Base-by-base conservation (phyloP, 352 stramenopile species). In the Phytophthora sp. region DNA sequence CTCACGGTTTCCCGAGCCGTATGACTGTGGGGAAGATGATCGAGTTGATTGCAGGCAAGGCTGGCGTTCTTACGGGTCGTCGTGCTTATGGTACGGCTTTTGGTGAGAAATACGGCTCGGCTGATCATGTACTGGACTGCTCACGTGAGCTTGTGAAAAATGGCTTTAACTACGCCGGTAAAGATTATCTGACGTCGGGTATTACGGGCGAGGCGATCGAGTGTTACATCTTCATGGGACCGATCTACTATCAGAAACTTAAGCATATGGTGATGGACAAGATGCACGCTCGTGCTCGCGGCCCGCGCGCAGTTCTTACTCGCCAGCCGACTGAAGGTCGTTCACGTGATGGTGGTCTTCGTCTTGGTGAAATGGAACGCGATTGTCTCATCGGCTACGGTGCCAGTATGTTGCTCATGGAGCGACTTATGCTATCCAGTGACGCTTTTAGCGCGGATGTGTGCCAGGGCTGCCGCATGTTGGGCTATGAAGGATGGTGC, bases 241-340 rank as follows among this genome's bases (percentile, higher is more conserved):
- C 98, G 23, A 97, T 99, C 18, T 99, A 99, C 76, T 99, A 99
- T 76, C 98, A 99, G 78, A 99, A 99, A 77, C 86, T 99, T 16
- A 99, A 99, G 84, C 98, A 99, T 77, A 99, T 99, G 98, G 98
- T 99, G n/a, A 97, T 99, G 85, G 98, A 99, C 82, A 99, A 99
- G 84, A 99, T 99, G 89, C 98, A 99, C 76, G 97, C 98, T 18
- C 89, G 98, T 62, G 95, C 98, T 16, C 86, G 97, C 41, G 97
- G 97, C 15, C 97, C 97, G 30, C 89, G 97, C 23, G 97, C 96
- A 3, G 89, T 97, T 38, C 86, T 99, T 2, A 99, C 98, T 39
- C 89, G 98, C 1, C 98, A 99, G 79, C 98, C 98, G 13, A 99
- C 98, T 4, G 98, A 99, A 88, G 98, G 98, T 57, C 84, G 98